Evolutionary conservation across 805 yeast genomes (phyloP).

Genomic region (Lipomyces yamadae): DNA sequence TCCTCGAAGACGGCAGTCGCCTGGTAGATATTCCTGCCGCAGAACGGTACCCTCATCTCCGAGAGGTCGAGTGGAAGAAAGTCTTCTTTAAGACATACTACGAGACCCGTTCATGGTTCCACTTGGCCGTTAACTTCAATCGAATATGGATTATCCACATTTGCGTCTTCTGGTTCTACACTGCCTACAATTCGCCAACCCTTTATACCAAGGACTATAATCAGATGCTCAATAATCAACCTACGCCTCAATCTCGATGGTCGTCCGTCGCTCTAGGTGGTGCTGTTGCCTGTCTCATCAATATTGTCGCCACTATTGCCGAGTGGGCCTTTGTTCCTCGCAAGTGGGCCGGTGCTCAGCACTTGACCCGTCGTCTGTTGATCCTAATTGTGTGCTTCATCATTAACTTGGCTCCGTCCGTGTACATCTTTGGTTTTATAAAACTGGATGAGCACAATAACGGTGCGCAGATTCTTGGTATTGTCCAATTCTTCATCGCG

Average conservation of each 20-base stretch:
- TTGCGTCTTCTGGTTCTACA: constrained; percentile 91
- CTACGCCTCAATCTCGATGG: constrained; percentile 91
- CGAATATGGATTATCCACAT: constrained; percentile 97
- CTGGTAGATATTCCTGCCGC: constrained; percentile 86
- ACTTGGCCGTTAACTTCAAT: constrained; percentile 89
- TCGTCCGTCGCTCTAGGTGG: constrained; percentile 94
- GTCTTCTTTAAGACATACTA: constrained; percentile 95
- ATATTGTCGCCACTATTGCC: constrained; percentile 82
- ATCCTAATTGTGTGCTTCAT: constrained; percentile 69
- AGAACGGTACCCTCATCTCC: constrained; percentile 86
- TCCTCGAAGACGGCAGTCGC: constrained; percentile 89
- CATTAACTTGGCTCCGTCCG: constrained; percentile 81
- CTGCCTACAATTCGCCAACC: constrained; percentile 89
- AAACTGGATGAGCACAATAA: constrained; percentile 67
- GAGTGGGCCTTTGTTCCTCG: constrained; percentile 98
- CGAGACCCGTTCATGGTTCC: constrained; percentile 98
- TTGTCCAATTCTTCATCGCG: constrained; percentile 88
- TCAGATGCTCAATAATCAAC: constrained; percentile 82
- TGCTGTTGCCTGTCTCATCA: constrained; percentile 77
- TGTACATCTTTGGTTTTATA: constrained; percentile 82
- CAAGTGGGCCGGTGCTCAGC: constrained; percentile 99
- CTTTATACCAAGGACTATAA: constrained; percentile 84
- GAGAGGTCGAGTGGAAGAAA: constrained; percentile 89
- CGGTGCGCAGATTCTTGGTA: constrained; percentile 76
- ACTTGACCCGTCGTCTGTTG: constrained; percentile 82